phyloP scores from a whole-genome alignment of 2,329 filamentous ascomycete genomes.

The Pezicula rhizophila region DNA sequence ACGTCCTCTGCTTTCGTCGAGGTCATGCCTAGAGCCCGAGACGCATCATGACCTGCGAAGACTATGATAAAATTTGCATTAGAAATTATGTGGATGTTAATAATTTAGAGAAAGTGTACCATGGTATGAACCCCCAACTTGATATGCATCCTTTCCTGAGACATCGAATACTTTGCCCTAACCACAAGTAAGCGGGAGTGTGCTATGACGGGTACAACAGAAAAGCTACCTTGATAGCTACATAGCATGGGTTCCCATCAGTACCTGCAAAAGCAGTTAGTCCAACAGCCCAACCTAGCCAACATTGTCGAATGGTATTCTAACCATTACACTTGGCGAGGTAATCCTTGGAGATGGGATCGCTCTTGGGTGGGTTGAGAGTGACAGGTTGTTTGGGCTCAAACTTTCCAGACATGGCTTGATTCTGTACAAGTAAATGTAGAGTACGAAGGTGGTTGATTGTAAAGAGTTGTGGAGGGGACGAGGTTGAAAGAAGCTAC shows the following conservation, averaged over 20 bases:
- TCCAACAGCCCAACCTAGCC: not conserved
- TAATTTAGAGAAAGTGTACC: conserved; percentile 44
- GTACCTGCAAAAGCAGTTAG: conserved; percentile 41
- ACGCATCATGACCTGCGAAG: conserved; percentile 92
- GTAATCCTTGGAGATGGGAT: conserved; percentile 75
- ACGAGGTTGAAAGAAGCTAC: conserved; percentile 9
- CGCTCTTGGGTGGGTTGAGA: conserved; percentile 79
- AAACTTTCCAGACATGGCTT: conserved; percentile 57
- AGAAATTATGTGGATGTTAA: conserved; percentile 1
- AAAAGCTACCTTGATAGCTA: conserved; percentile 58
- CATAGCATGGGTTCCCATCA: conserved; percentile 59
- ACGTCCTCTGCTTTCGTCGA: conserved; percentile 84
- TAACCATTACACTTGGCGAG: conserved; percentile 78
- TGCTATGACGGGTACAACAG: not conserved
- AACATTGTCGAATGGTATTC: conserved; percentile 22
- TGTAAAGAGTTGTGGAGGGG: too few relatives aligned
- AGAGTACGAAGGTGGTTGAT: too few relatives aligned
- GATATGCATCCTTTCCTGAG: conserved; percentile 80
- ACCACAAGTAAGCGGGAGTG: conserved; percentile 5
- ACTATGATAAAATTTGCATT: conserved; percentile 45
- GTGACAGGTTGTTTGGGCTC: conserved; percentile 72
- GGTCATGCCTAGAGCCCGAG: conserved; percentile 80
- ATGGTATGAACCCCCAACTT: conserved; percentile 74
- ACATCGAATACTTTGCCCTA: conserved; percentile 94
- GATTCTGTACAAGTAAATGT: not conserved